Base-by-base conservation (phyloP, 2,329 filamentous ascomycete species). In the Colletotrichum lentis region DNA sequence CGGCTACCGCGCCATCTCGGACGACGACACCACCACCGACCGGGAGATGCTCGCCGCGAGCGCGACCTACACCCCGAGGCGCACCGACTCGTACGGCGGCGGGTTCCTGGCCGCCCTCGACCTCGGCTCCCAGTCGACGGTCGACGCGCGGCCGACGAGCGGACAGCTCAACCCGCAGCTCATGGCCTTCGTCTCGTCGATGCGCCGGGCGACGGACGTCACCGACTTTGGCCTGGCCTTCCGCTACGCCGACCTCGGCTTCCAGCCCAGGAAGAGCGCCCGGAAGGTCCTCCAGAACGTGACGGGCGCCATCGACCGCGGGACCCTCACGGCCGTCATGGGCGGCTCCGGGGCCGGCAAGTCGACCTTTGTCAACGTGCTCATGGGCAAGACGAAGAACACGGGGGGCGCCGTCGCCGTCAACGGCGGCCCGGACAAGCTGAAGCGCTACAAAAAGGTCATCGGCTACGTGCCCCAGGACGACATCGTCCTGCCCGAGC, bases 401-500 rank as follows among this genome's bases (percentile, higher is more conserved):
- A 88, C 84, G 0, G 77, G 79, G 0, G 86, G 86, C 2, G 71
- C 77, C 0, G 82, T 86, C 31, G 83, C 81, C 54, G 80, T 88
- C 70, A 88, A 88, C 69, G 83, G 82, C n/a, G 76, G 78, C 5
- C 78, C 81, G 0, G 80, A 81, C 14, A 80, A 80, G 69, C 79
- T 85, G 76, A 80, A 80, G 72, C 77, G 78, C 49, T 88, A 86
- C 74, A 87, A 85, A 74, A 87, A 88, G 73, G 78, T 88, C 65
- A 87, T 88, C 31, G 86, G 86, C 24, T 88, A 88, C 67, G 86
- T 89, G 3, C 86, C 87, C 1, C 86, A 89, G 71, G 85, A 89
- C 69, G 87, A 89, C 73, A 82, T 89, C 31, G 81, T 89, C 3
- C 78, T 88, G 11, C 84, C 86, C 0, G 85, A 89, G 72, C 75